Base-by-base conservation (phyloP, 768 basidiomycete species). In the Lentinus brumalis region DNA sequence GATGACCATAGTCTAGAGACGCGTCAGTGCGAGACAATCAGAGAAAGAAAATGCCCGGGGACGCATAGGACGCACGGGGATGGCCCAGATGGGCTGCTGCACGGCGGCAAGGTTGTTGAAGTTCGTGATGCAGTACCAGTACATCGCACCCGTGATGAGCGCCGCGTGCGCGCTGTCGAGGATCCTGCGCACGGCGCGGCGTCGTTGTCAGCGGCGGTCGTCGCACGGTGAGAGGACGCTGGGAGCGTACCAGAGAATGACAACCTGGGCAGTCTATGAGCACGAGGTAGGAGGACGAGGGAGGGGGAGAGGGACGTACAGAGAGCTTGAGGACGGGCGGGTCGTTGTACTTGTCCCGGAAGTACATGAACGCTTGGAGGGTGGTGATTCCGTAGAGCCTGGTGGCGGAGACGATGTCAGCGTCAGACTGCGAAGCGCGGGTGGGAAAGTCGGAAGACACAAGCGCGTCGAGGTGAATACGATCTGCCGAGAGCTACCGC, bases 321-420 rank as follows among this genome's bases (percentile, higher is more conserved):
- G 56, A 49, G 12, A 31, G 21, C 15, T 54, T 21, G 39, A 57
- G 10, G 15, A 59, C 1, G 1, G 35, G 54, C 2, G 54, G 46
- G 35, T 64, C 62, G 26, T 42, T 42, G 21, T 18, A 35, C 30
- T 59, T 42, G 26, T 59, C 31, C 26, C 47, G 59, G 50, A 35
- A 59, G 44, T 64, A 64, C 16, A 42, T 26, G 39, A 50, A 60
- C 31, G 58, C 39, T 49, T 64, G 62, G 16, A 64, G 32, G 38
- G 53, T 64, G 6, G 62, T 64, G 29, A 64, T 59, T 9, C 62
- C 62, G 39, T 59, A 64, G 29, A 64, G 54, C 10, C 62, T 64
- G 62, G 1, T 4, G 29, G 46, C 9, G 11, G 42, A 21, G 15
- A n/a, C n/a, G n/a, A n/a, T n/a, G 16, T 10, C 16, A 21, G 21